Percentiles rank a stretch among this genome's conserved stretches.
phyloP scores from a whole-genome alignment of 2,329 filamentous ascomycete species.

The Cadophora luteo-olivacea region DNA sequence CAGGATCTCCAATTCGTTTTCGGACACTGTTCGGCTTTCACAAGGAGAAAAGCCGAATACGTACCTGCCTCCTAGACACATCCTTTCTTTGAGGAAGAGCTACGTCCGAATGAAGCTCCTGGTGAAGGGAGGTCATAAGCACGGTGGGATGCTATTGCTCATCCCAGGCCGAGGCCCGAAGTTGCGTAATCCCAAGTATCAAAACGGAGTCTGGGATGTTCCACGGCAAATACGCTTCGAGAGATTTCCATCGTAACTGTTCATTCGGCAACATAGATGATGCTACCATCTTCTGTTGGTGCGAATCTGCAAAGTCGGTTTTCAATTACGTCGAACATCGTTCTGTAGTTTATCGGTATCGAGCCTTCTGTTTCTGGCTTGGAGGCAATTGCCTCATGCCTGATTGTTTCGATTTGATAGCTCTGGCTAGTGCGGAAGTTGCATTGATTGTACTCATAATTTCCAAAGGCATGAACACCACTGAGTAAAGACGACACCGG shows the following conservation, averaged over 20 bases:
- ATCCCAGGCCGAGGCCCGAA: conserved; percentile 64
- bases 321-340: conserved; percentile 57
- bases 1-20: conserved; percentile 59
- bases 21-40: conserved; percentile 63
- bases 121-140: conserved; percentile 56
- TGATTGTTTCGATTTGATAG: conserved; percentile 47
- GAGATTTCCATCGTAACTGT: conserved; percentile 68
- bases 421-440: conserved; percentile 44
- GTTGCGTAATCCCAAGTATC: conserved; percentile 65
- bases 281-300: conserved; percentile 51
- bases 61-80: conserved; percentile 61
- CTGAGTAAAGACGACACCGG: conserved; percentile 55
- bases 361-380: conserved; percentile 50
- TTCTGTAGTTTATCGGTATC: conserved; percentile 55
- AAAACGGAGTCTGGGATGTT: conserved; percentile 60
- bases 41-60: conserved; percentile 60
- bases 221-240: conserved; percentile 58
- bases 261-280: conserved; percentile 64
- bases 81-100: conserved; percentile 54
- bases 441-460: conserved; percentile 52
- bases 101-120: conserved; percentile 45
- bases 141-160: conserved; percentile 61
- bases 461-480: conserved; percentile 49
- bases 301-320: conserved; percentile 54
- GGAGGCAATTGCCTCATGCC: conserved; percentile 54